Evolutionary conservation across 208 protist species (phyloP).

Genomic region (Trypanosoma congolense): DNA sequence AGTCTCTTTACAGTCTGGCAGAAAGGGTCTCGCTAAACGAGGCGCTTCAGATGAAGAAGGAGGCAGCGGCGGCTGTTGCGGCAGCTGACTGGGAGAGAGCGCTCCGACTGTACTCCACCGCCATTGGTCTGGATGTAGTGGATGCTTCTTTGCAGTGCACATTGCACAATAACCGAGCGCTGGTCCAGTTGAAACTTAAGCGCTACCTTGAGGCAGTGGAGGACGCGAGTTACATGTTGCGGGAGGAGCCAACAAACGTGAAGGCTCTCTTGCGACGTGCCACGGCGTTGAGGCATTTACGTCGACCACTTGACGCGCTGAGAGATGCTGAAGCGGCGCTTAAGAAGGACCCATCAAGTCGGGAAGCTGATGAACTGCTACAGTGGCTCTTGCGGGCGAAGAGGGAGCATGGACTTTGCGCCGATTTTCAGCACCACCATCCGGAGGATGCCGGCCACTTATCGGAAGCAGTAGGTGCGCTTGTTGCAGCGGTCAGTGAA

Average conservation of each 20-base stretch:
- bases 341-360: constrained; percentile 21
- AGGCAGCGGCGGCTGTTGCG: constrained; percentile 23
- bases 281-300: constrained; percentile 25
- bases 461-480: neutral
- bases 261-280: constrained; percentile 41
- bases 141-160: constrained; percentile 22
- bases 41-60: constrained; percentile 27
- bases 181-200: constrained; percentile 23
- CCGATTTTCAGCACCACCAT: constrained; percentile 18
- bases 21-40: constrained; percentile 32
- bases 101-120: constrained; percentile 26
- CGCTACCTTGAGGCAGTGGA: constrained; percentile 21
- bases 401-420: constrained; percentile 20
- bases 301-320: constrained; percentile 35
- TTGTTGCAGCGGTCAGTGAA: neutral
- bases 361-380: constrained; percentile 20
- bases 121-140: constrained; percentile 23
- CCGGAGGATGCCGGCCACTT: constrained; percentile 11
- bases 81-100: constrained; percentile 24
- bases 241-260: constrained; percentile 26
- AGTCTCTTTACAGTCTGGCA: constrained; percentile 14
- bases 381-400: constrained; percentile 21
- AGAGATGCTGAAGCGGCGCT: constrained; percentile 24
- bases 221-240: constrained; percentile 32
- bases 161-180: constrained; percentile 40